Evolutionary conservation across 208 protist genomes (phyloP).

Genomic region (Leishmania guyanensis): DNA sequence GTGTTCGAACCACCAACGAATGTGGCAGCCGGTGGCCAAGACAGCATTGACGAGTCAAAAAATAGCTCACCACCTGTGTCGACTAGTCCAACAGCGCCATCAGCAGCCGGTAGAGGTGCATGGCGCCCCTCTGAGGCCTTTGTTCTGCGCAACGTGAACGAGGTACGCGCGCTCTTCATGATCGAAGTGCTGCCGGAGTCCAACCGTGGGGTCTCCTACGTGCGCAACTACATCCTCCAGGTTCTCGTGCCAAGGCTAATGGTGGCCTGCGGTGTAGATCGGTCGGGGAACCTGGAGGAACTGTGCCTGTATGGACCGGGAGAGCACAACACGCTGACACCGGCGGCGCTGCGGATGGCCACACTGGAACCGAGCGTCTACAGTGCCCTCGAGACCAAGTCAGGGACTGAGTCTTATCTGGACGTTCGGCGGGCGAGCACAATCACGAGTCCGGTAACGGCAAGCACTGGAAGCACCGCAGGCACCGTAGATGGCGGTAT

Average conservation of each 20-base stretch:
- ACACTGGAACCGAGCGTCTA: conserved; percentile 17
- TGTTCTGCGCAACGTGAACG: conserved; percentile 33
- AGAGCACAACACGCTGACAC: conserved; percentile 27
- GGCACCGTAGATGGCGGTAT: background rate
- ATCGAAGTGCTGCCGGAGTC: conserved; percentile 65
- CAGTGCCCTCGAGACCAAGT: conserved; percentile 14
- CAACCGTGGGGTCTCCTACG: conserved; percentile 81
- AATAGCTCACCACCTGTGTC: conserved; percentile 1
- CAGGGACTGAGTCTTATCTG: conserved; percentile 17
- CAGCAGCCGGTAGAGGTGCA: background rate
- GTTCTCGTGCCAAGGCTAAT: conserved; percentile 67
- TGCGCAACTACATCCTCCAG: conserved; percentile 86
- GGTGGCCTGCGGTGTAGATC: conserved; percentile 41
- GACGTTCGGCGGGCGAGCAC: conserved; percentile 9
- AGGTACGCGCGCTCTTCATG: conserved; percentile 55
- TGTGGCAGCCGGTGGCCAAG: background rate
- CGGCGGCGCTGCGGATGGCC: conserved; percentile 21
- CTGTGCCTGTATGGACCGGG: conserved; percentile 27
- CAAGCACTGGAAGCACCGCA: background rate
- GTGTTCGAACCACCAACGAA: conserved; percentile 26
- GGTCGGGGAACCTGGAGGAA: conserved; percentile 44
- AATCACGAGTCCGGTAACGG: background rate
- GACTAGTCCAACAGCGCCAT: background rate
- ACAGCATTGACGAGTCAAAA: background rate
- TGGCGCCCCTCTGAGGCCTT: conserved; percentile 27